A percentile compares a stretch with the other conserved stretches of the same genome.
These are phyloP conservation scores for Kalmanozyma brasiliensis DNA, from an alignment of 1,284 basidiomycete genomes.

Conservation along the genomic window DNA sequence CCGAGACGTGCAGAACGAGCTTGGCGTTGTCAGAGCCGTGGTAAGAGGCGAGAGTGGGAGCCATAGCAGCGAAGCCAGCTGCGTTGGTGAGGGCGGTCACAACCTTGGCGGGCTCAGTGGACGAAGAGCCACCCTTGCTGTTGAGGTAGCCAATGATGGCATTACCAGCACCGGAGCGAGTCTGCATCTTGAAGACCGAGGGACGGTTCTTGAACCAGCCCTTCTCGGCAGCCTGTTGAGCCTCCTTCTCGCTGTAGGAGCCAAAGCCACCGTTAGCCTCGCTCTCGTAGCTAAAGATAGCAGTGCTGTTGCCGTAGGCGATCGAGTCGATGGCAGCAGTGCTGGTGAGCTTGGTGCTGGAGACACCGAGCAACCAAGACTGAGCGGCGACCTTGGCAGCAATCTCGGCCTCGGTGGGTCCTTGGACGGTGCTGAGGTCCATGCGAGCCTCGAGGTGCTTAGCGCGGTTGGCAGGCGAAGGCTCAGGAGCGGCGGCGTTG, in stretches of 20 bases:
- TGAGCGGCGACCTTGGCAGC: constrained; percentile 42
- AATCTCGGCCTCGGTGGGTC: constrained; percentile 42
- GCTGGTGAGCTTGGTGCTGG: constrained; percentile 47
- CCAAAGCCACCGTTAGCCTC: constrained; percentile 62
- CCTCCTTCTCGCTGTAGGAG: constrained; percentile 58
- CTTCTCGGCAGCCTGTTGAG: constrained; percentile 33
- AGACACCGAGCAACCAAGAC: constrained; percentile 57
- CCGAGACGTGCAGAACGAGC: constrained; percentile 65
- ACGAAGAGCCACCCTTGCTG: constrained; percentile 45
- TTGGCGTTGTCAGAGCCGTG: constrained; percentile 45
- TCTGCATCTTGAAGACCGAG: constrained; percentile 66
- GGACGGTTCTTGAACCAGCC: constrained; percentile 52
- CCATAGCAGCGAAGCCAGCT: constrained; percentile 62
- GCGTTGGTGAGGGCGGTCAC: constrained; percentile 66
- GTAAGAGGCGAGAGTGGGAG: constrained; percentile 60
- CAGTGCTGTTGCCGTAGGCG: constrained; percentile 59
- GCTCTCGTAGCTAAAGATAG: constrained; percentile 67
- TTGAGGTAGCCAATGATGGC: constrained; percentile 65
- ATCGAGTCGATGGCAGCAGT: constrained; percentile 61
- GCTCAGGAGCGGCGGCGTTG: constrained; percentile 44
- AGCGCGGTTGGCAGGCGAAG: constrained; percentile 46
- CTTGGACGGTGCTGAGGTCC: constrained; percentile 48
- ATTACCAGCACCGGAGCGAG: constrained; percentile 74
- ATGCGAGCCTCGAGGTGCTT: constrained; percentile 50
- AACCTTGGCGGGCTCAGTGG: constrained; percentile 41